Evolutionary conservation across 225 moss, liverwort and hornwort genomes (phyloP), one percentile per base, ranked within the genome.

Genomic region (Straminergon stramineum): DNA sequence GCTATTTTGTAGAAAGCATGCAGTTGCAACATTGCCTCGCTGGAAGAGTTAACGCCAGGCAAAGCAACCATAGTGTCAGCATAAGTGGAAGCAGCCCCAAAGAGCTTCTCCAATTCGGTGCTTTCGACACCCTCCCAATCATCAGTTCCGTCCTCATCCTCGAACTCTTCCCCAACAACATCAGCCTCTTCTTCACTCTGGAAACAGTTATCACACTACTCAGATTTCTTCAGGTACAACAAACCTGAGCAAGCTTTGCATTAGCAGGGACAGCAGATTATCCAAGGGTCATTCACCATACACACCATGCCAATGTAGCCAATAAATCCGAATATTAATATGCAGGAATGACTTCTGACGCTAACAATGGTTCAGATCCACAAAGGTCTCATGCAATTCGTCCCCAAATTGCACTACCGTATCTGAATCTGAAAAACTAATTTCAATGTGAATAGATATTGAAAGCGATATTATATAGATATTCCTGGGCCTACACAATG

Each of bases 81-180:
- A 87, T 95, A 97, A 27, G 96, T 93, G 64, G 99, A 96, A 75
- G 96, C 99, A 73, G 96, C 95, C 88, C 95, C 95, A 84, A 99
- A 97, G 75, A 93, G 92, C 80, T 96, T 96, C 90, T 99, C 99
- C 81, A 96, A 89, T 92, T 99, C 97, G 63, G 97, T 93, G 89
- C 95, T 96, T 92, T 99, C 96, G 66, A 99, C 96, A 83, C 97
- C 96, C 90, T 99, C 99, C 99, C 99, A 97, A 74, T 96, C 99
- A 85, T 95, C 96, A 41, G 93, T 94, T 90, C 94, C 97, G 51
- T 95, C 84, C 82, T 95, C 92, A 78, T 90, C 94, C 79, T 87
- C 90, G 75, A 52, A 37, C 62, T 88, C 93, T 83, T 93, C 90
- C 65, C 83, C 79, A 51, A 39, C 87, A 86, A 79, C 89, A 88